A percentile compares a stretch with the other conserved stretches of the same genome.
phyloP scores from a whole-genome alignment of 2,329 filamentous ascomycete species.

The Hypoxylon sp. region DNA sequence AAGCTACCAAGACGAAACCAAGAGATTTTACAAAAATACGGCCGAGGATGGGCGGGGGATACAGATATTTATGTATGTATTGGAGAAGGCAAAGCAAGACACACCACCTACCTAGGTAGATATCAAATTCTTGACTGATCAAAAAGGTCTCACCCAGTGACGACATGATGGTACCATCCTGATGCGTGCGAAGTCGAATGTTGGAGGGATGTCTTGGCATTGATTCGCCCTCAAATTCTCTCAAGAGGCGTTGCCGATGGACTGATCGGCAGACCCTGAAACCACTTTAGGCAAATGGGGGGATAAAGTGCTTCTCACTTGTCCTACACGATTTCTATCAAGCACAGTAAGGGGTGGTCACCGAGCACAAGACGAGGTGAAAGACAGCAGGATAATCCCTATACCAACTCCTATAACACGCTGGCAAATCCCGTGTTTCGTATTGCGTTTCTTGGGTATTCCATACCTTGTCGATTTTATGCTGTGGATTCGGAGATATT shows the following conservation, averaged over 20 bases:
- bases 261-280: conserved; percentile 41
- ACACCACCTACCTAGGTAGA: conserved; percentile 3
- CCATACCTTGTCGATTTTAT: not conserved
- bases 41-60: conserved; percentile 30
- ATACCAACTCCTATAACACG: not conserved
- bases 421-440: not conserved
- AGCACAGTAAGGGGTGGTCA: conserved; percentile 16
- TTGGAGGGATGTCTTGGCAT: conserved; percentile 35
- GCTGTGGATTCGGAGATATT: conserved; percentile 1
- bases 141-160: conserved; percentile 32
- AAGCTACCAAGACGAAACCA: conserved; percentile 31
- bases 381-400: not conserved
- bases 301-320: conserved; percentile 23
- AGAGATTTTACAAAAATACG: conserved; percentile 30
- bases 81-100: conserved; percentile 3
- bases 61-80: conserved; percentile 40
- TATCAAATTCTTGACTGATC: conserved; percentile 19
- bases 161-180: conserved; percentile 46
- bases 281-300: conserved; percentile 40
- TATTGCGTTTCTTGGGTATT: conserved; percentile 1
- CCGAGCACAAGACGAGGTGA: not conserved
- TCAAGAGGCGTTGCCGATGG: conserved; percentile 40
- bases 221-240: conserved; percentile 40
- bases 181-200: conserved; percentile 38
- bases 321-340: conserved; percentile 31